Base-by-base conservation (phyloP, 108 stramenopile species). In the Stephanodiscus minutulus region DNA sequence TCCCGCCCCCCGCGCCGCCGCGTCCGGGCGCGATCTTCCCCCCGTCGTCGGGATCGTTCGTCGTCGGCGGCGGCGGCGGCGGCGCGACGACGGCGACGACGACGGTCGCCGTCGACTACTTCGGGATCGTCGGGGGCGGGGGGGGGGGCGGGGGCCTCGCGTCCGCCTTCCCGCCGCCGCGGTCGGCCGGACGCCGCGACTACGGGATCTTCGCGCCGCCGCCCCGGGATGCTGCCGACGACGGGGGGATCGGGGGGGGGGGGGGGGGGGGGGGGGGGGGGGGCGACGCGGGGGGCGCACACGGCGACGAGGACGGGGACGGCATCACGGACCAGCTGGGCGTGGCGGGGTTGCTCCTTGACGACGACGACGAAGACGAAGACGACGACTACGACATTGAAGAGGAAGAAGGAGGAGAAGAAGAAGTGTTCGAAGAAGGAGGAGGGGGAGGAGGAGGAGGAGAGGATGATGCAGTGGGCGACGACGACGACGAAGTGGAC, bases 401-500 rank as follows among this genome's bases (percentile, higher is more conserved):
- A 3, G 7, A 0, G 11, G 39, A 39, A 1, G 8, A 8, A 61
- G 39, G 11, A 7, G 39, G 8, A 9, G 7, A 39, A 39, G n/a
- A 44, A 13, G 43, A 44, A n/a, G n/a, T n/a, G n/a, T n/a, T n/a
- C n/a, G 8, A 8, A 41, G 43, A 44, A 15, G 43, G 3, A 3
- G 15, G 13, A 44, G 43, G 15, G 13, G 43, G 3, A 44, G 43
- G 1, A 1, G 43, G 15, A 13, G 43, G 13, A 17, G 43, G 13
- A 44, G 43, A 44, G 3, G 43, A 44, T 15, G 43, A 44, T 2
- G 43, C 0, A 35, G 77, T 73, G 12, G 68, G 53, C 24, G 35
- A 69, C 28, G 39, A 60, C 35, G 50, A 75, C 8, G 68, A 75
- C 27, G 61, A 68, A 13, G 59, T 50, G 46, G 50, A 75, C 15